Evolutionary conservation across 106 monocot genomes (phyloP).

Genomic region (Dendrobium nobile): DNA sequence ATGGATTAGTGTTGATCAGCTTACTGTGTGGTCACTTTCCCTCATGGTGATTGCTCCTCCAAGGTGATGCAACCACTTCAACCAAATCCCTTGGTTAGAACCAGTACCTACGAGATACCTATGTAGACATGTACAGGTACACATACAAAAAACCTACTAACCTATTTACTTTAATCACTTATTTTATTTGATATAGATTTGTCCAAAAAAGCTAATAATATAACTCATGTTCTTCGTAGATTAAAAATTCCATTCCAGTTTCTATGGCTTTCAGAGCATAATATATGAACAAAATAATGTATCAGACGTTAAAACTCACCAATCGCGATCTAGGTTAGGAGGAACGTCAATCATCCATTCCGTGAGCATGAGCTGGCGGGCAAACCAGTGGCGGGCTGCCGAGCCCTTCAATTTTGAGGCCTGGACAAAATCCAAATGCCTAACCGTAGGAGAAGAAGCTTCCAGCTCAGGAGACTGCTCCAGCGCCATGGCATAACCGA

Average conservation of each 20-base stretch:
- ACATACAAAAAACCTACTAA: too few species aligned
- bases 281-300: background rate
- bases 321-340: constrained; percentile 51
- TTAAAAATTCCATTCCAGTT: background rate
- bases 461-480: constrained; percentile 10
- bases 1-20: too few species aligned
- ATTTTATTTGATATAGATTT: background rate
- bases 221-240: background rate
- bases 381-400: constrained; percentile 77
- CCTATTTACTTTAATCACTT: background rate
- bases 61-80: too few species aligned
- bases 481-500: background rate
- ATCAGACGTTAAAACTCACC: constrained; percentile 22
- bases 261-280: background rate
- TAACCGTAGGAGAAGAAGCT: background rate
- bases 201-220: background rate
- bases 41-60: too few species aligned
- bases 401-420: constrained; percentile 61
- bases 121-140: too few species aligned
- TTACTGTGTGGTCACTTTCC: too few species aligned
- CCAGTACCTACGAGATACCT: too few species aligned
- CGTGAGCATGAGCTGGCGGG: constrained; percentile 85
- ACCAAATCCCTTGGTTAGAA: too few species aligned
- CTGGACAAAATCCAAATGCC: constrained; percentile 39
- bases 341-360: constrained; percentile 98